Base-by-base conservation (phyloP, 805 yeast genomes). In the Schwanniomyces yamadae region DNA sequence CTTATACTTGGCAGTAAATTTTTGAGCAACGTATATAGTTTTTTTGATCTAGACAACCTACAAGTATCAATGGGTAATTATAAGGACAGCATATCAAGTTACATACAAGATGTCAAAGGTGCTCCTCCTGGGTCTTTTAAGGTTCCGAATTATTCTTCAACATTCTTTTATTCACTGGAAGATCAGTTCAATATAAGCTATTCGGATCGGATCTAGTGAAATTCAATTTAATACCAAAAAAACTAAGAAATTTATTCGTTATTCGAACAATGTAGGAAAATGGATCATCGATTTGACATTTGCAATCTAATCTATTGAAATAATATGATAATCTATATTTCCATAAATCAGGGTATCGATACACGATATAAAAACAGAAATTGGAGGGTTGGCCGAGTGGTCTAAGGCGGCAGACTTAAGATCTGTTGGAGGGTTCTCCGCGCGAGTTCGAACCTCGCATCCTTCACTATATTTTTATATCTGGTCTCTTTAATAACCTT, bases 381-480 rank as follows among this genome's bases (percentile, higher is more conserved):
- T 27, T 51, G 67, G 66, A 61, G 65, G 64, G 64, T 57, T 59
- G 65, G 63, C 64, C 66, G 65, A 58, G 65, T 59, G 63, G 64
- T 57, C 64, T 55, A 58, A 60, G 66, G 66, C 66, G 66, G 66
- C 54, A 51, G 66, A 61, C 66, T 60, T 60, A 61, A 61, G 66
- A 57, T 61, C 66, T 52, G 55, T 54, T 61, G 66, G 66, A 61
- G 64, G 45, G 39, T 40, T 57, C 64, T 61, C 66, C 66, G 66
- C 66, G 66, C 66, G 66, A 59, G 66, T 60, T 61, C 66, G 66
- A 61, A 60, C 62, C 65, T 58, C 66, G 65, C 65, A 61, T 50
- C 64, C 64, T 59, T 59, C 65, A 61, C 38, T 50, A 53, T 51
- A 28, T 48, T 50, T 52, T 51, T 38, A 5, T 33, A 21, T 8